Evolutionary conservation across 768 basidiomycete species (phyloP).

Genomic region (Boletus pseudopeckii): DNA sequence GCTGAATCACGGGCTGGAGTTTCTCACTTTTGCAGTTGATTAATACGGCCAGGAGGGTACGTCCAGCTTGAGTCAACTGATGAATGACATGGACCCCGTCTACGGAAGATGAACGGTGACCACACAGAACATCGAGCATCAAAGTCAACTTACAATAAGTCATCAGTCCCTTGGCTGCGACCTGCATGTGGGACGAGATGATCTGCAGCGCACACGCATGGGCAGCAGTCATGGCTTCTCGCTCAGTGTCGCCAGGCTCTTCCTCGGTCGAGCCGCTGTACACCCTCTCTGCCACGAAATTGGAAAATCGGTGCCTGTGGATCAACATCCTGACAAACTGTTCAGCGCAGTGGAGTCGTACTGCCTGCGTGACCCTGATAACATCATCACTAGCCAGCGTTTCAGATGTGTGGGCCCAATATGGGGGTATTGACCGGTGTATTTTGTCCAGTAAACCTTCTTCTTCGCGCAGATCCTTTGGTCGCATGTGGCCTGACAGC

Average conservation of each 20-base stretch:
- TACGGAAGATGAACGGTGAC: slow-evolving; percentile 31
- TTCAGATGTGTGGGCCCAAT: slow-evolving; percentile 79
- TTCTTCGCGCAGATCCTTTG: slow-evolving; percentile 72
- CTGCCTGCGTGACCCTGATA: slow-evolving; percentile 85
- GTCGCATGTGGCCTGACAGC: slow-evolving; percentile 58
- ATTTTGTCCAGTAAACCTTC: slow-evolving; percentile 81
- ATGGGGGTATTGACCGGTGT: slow-evolving; percentile 61
- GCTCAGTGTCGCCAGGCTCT: slow-evolving; percentile 65
- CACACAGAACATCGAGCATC: slow-evolving; percentile 1
- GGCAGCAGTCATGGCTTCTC: slow-evolving; percentile 72
- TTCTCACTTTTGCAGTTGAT: slow-evolving; percentile 83
- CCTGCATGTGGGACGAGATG: slow-evolving; percentile 75
- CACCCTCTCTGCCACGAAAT: slow-evolving; percentile 68
- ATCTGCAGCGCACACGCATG: slow-evolving; percentile 79
- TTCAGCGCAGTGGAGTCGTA: slow-evolving; percentile 81
- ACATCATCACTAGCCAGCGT: slow-evolving; percentile 83
- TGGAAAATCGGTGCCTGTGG: slow-evolving; percentile 82
- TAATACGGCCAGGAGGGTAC: slow-evolving; percentile 83
- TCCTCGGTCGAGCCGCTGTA: slow-evolving; percentile 42
- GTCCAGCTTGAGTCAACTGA: slow-evolving; percentile 89
- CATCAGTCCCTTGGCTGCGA: slow-evolving; percentile 88
- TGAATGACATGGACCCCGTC: slow-evolving; percentile 96
- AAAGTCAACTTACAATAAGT: slow-evolving; percentile 74
- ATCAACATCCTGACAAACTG: slow-evolving; percentile 87
- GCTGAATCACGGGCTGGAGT: slow-evolving; percentile 71